Conservation (phyloP, 78 protist genomes). For the Speleostelium caveatum region DNA sequence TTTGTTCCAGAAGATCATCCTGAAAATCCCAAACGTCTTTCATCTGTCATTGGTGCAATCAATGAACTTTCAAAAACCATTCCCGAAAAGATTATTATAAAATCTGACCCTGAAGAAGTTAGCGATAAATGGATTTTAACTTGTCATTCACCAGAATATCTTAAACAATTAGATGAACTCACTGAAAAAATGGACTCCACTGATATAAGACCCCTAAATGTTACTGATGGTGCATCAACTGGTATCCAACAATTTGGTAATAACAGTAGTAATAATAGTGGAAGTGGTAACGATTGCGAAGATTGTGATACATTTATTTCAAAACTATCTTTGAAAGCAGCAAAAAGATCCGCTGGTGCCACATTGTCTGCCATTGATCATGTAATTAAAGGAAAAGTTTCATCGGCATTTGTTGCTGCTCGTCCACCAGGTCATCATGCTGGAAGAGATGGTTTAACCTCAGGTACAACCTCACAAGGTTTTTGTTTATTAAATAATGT, state of each 20-base stretch:
- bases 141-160: conserved; percentile 68
- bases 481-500: conserved; percentile 91
- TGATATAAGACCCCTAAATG: conserved; percentile 59
- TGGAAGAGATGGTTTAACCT: conserved; percentile 74
- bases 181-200: conserved; percentile 28
- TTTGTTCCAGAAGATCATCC: conserved; percentile 73
- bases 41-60: conserved; percentile 48
- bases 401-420: conserved; percentile 69
- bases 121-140: conserved; percentile 71
- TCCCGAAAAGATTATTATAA: conserved; percentile 26
- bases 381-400: conserved; percentile 38
- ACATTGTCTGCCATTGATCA: conserved; percentile 44
- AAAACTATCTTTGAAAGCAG: conserved; percentile 42
- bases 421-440: conserved; percentile 85
- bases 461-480: conserved; percentile 83
- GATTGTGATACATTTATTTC: conserved; percentile 73
- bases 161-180: conserved; percentile 43
- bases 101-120: conserved; percentile 66
- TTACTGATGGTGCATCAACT: conserved; percentile 33
- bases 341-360: conserved; percentile 57
- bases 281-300: conserved; percentile 26
- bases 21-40: conserved; percentile 54
- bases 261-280: not conserved
- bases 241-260: conserved; percentile 5
- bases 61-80: conserved; percentile 22